A percentile compares a stretch with the other conserved stretches of the same genome.
Evolutionary conservation across 2,329 filamentous ascomycete genomes (phyloP).

Genomic region (Paradendryphiella salina): DNA sequence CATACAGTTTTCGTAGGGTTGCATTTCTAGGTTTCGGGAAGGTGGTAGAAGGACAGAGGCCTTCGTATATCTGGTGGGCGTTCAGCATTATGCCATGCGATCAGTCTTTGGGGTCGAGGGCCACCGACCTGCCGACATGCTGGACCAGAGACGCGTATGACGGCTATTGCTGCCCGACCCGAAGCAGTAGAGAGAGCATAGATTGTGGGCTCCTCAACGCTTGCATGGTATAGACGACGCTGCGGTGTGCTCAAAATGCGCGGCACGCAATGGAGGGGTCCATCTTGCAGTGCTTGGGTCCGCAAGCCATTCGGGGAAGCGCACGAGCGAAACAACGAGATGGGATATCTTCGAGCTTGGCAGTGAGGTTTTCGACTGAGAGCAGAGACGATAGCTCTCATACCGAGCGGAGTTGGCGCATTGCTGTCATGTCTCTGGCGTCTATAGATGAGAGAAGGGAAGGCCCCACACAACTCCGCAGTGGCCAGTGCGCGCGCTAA

Average conservation of each 20-base stretch:
- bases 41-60: constrained; percentile 60
- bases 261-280: constrained; percentile 6
- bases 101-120: background rate
- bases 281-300: background rate
- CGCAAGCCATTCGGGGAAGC: background rate
- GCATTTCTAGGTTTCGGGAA: constrained; percentile 66
- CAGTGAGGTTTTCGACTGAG: constrained; percentile 13
- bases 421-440: constrained; percentile 17
- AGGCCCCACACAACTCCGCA: constrained; percentile 7
- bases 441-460: background rate
- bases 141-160: constrained; percentile 83
- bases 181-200: constrained; percentile 88
- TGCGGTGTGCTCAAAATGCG: constrained; percentile 21
- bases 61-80: constrained; percentile 63
- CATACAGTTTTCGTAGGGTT: constrained; percentile 72
- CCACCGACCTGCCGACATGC: constrained; percentile 65
- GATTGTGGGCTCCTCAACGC: constrained; percentile 63
- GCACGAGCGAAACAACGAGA: too few relatives aligned
- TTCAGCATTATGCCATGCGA: background rate
- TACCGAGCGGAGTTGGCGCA: constrained; percentile 32
- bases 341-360: background rate
- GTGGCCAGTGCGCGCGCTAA: constrained; percentile 13
- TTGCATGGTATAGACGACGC: constrained; percentile 19
- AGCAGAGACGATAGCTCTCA: constrained; percentile 39
- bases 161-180: constrained; percentile 85